phyloP scores from a whole-genome alignment of 192 early-diverging fungal genomes.

The Jimgerdemannia flammicorona region DNA sequence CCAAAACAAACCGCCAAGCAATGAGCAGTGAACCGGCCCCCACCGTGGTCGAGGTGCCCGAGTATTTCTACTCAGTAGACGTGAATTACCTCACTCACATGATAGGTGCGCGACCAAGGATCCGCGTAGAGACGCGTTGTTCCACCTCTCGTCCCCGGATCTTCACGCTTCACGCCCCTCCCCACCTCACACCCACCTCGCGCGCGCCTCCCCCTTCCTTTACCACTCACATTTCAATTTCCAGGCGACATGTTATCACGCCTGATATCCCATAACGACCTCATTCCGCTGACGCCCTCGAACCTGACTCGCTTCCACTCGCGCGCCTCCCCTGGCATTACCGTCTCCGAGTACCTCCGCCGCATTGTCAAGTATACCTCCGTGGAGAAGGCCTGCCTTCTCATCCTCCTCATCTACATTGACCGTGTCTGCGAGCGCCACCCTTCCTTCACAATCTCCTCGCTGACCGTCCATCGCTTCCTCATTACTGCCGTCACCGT shows the following conservation, averaged over 20 bases:
- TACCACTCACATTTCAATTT: too few relatives aligned
- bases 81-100: slow-evolving; percentile 45
- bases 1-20: neutral
- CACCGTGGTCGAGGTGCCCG: slow-evolving; percentile 16
- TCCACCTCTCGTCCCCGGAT: neutral
- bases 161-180: neutral
- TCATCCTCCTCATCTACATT: slow-evolving; percentile 91
- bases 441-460: slow-evolving; percentile 86
- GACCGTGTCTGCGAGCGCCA: slow-evolving; percentile 78
- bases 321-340: slow-evolving; percentile 83
- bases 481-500: slow-evolving; percentile 86
- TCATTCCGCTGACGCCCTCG: slow-evolving; percentile 51
- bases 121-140: neutral
- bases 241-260: slow-evolving; percentile 58
- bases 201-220: neutral
- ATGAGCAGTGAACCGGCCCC: neutral
- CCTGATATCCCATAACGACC: slow-evolving; percentile 55
- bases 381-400: slow-evolving; percentile 81
- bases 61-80: slow-evolving; percentile 47
- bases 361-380: slow-evolving; percentile 92
- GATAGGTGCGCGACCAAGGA: slow-evolving; percentile 31
- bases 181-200: neutral
- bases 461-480: slow-evolving; percentile 92
- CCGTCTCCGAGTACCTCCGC: slow-evolving; percentile 82
- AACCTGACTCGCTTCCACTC: slow-evolving; percentile 94